A percentile compares a stretch with the other conserved stretches of the same genome.
These are phyloP conservation scores for Pseudotsuga menziesii DNA, from an alignment of 75 land plant genomes.

Conservation along the genomic window DNA sequence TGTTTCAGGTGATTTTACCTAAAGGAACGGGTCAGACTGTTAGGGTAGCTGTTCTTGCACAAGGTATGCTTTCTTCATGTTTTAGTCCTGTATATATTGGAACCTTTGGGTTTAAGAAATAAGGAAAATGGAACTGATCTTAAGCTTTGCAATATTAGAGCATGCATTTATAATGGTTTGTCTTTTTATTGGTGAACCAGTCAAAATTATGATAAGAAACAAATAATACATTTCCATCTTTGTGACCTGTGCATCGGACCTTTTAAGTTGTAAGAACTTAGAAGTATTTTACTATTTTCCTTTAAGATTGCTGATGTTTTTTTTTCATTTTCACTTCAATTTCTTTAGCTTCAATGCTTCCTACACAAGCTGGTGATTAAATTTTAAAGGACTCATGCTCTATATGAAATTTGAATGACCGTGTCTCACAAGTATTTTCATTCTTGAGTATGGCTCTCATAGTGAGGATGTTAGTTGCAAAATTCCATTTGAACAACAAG, in stretches of 20 bases:
- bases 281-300: background rate
- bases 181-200: background rate
- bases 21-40: constrained; percentile 95
- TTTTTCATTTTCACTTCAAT: background rate
- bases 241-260: background rate
- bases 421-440: background rate
- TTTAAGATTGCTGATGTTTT: background rate
- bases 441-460: background rate
- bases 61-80: constrained; percentile 49
- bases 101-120: background rate
- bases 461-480: background rate
- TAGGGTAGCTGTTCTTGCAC: constrained; percentile 89
- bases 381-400: background rate
- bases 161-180: background rate
- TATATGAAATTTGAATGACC: background rate
- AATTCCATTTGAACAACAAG: background rate
- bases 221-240: background rate
- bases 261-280: background rate
- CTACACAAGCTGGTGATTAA: background rate
- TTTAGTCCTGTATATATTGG: background rate
- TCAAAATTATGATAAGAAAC: background rate
- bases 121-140: background rate
- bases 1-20: constrained; percentile 79
- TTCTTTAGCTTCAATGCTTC: background rate
- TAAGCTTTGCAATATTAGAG: background rate